These are phyloP conservation scores for Heterobasidion occidentale DNA, from an alignment of 1,284 basidiomycete species.

Conservation along the genomic window DNA sequence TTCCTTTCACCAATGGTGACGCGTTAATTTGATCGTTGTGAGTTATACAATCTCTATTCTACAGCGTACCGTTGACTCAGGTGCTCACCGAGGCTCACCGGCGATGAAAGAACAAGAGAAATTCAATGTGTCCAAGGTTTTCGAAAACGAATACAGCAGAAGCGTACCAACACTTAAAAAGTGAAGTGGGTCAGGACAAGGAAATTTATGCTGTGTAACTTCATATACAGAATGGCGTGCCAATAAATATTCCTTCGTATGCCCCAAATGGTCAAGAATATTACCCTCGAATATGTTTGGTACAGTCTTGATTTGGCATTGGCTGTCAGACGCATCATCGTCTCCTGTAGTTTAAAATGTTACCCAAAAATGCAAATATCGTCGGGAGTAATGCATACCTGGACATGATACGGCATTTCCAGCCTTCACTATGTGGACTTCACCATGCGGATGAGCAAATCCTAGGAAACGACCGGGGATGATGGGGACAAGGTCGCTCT, in stretches of 20 bases:
- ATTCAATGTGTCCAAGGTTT: no score
- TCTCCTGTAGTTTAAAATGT: conserved; percentile 3
- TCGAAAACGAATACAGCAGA: no score
- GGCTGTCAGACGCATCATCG: conserved; percentile 14
- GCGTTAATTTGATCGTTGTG: no score
- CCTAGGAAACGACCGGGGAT: conserved; percentile 32
- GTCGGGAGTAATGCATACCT: conserved; percentile 6
- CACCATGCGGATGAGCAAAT: conserved; percentile 27
- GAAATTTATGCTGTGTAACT: no score
- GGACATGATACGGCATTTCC: conserved; percentile 24
- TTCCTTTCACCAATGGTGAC: no score
- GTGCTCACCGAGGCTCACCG: no score
- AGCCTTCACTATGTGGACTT: conserved; percentile 26
- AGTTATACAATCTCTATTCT: no score
- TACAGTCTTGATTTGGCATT: conserved; percentile 15
- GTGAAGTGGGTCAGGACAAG: no score
- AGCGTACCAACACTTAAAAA: no score
- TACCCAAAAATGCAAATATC: neutral
- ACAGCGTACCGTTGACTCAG: no score
- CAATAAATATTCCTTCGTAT: conserved; percentile 17
- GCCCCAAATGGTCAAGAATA: conserved; percentile 16
- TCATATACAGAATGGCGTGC: conserved; percentile 13
- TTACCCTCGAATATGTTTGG: conserved; percentile 14
- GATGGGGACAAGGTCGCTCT: conserved; percentile 29
- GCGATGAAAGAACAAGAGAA: no score